phyloP scores from a whole-genome alignment of 495 filamentous ascomycete species.

The Penicillium daleae region DNA sequence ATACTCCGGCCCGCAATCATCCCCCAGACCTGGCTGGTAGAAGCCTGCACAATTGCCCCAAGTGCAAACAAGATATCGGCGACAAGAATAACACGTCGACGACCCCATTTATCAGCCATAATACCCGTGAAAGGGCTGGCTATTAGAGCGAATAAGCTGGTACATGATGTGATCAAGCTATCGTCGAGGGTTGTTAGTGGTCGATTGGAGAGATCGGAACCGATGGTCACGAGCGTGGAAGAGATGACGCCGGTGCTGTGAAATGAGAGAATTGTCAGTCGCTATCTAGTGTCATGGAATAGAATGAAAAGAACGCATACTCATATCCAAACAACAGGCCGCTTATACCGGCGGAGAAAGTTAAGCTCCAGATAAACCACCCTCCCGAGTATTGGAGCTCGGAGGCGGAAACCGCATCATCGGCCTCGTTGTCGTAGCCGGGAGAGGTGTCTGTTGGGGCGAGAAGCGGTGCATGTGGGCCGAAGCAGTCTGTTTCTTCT shows the following conservation, averaged over 20 bases:
- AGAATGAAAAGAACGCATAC: constrained; percentile 45
- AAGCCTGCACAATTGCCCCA: constrained; percentile 74
- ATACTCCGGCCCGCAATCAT: constrained; percentile 83
- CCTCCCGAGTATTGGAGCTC: constrained; percentile 32
- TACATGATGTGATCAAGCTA: constrained; percentile 80
- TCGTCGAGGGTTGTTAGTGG: constrained; percentile 76
- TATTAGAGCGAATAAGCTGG: constrained; percentile 77
- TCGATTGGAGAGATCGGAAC: constrained; percentile 69
- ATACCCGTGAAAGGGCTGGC: constrained; percentile 76
- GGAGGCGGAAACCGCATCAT: constrained; percentile 17
- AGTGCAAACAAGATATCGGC: constrained; percentile 78
- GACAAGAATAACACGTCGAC: constrained; percentile 74
- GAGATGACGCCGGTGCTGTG: constrained; percentile 88
- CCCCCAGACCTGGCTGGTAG: constrained; percentile 58
- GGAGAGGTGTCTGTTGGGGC: constrained; percentile 18
- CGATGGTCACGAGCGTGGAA: constrained; percentile 80
- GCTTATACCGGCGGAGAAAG: constrained; percentile 79
- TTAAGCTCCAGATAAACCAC: constrained; percentile 72
- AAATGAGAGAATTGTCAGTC: constrained; percentile 24
- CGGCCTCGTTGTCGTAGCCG: constrained; percentile 17
- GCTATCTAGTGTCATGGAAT: constrained; percentile 5
- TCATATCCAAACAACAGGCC: constrained; percentile 88
- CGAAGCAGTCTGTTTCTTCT: constrained; percentile 29
- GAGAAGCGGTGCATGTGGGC: constrained; percentile 39
- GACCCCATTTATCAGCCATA: constrained; percentile 73